phyloP scores from a whole-genome alignment of 345 rosid genomes.

The Boechera retrofracta region DNA sequence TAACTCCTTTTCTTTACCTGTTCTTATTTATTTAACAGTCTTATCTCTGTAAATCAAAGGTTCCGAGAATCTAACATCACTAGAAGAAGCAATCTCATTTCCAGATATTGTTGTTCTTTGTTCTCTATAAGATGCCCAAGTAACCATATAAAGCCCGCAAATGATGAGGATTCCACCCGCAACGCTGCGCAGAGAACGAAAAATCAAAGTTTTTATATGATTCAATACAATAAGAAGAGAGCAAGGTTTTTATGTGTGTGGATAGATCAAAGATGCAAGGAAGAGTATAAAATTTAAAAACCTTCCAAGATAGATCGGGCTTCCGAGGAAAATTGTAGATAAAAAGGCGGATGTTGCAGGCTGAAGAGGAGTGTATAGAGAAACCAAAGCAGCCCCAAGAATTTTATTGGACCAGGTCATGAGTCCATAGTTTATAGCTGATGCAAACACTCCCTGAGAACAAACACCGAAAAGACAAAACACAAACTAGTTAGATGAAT shows the following conservation, averaged over 20 bases:
- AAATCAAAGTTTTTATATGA: not conserved
- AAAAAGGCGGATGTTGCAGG: constrained; percentile 85
- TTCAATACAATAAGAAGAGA: not conserved
- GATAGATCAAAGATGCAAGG: constrained; percentile 8
- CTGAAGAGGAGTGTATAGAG: constrained; percentile 94
- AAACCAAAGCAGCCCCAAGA: constrained; percentile 91
- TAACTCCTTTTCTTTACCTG: constrained; percentile 34
- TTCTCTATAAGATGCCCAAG: constrained; percentile 83
- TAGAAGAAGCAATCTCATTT: constrained; percentile 38
- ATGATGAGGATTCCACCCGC: constrained; percentile 83
- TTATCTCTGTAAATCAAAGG: constrained; percentile 62
- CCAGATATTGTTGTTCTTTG: constrained; percentile 44
- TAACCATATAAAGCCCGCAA: constrained; percentile 85
- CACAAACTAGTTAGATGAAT: not conserved
- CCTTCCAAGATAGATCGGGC: constrained; percentile 95
- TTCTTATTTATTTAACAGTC: constrained; percentile 33
- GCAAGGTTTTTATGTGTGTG: not conserved
- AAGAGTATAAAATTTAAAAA: constrained; percentile 24
- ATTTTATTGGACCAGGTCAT: constrained; percentile 95
- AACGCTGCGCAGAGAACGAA: constrained; percentile 52
- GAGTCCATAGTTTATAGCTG: constrained; percentile 87
- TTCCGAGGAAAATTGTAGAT: constrained; percentile 84
- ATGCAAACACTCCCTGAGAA: constrained; percentile 77
- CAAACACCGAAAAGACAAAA: not conserved
- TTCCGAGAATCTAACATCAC: constrained; percentile 48